These are phyloP conservation scores for Cordyceps farinosa DNA, from an alignment of 2,329 filamentous ascomycete species.

Conservation along the genomic window DNA sequence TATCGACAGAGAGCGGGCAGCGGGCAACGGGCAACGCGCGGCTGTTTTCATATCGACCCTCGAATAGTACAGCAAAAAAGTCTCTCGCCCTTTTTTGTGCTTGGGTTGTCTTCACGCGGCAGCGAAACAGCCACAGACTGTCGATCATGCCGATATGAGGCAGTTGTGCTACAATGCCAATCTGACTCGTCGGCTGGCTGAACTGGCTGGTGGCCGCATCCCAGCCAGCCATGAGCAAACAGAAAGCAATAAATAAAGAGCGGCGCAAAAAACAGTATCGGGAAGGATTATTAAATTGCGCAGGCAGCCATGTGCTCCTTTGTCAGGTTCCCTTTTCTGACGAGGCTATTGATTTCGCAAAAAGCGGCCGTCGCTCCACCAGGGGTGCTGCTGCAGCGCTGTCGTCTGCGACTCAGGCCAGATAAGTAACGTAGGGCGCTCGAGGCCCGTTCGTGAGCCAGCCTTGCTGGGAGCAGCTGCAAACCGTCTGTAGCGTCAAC, in stretches of 20 bases:
- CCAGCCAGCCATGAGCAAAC: background rate
- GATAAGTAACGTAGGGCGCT: background rate
- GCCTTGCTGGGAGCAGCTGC: background rate
- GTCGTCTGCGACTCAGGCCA: background rate
- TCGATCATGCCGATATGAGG: conserved; percentile 15
- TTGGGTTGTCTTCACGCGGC: background rate
- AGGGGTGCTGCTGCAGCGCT: background rate
- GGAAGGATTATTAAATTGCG: background rate
- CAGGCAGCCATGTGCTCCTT: background rate
- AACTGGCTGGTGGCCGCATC: background rate
- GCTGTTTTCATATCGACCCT: background rate
- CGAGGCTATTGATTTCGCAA: background rate
- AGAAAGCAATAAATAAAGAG: background rate
- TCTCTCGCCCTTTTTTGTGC: background rate
- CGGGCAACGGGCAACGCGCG: background rate
- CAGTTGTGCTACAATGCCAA: conserved; percentile 11
- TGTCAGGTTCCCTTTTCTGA: background rate
- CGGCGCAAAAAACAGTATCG: background rate
- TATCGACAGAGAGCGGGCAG: background rate
- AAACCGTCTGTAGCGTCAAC: background rate
- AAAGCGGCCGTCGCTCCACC: background rate
- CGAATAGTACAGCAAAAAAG: background rate
- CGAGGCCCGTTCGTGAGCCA: background rate
- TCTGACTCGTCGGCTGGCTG: conserved; percentile 11
- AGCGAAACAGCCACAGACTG: conserved; percentile 14